Evolutionary conservation across 2,329 filamentous ascomycete genomes (phyloP), one percentile per base, ranked within the genome.

Genomic region (Colletotrichum trifolii): DNA sequence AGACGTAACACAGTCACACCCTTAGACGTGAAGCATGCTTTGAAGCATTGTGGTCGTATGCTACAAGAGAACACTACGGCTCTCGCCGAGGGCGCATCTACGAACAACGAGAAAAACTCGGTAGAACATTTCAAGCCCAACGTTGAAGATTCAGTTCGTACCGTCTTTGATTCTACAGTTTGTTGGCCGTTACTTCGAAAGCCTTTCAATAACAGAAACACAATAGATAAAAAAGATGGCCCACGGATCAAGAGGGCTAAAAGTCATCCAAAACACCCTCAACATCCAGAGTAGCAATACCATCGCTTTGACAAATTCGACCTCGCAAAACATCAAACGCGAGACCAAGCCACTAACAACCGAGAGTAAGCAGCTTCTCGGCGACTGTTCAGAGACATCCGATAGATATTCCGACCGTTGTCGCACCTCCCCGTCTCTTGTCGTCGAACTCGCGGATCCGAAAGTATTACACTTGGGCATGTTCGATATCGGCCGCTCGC

Each of bases 401-500:
- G 83, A 86, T 35, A 89, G 91, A 68, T 66, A 77, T 55, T 77
- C 74, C 35, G 75, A 77, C 69, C 74, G 74, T 12, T 86, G 89
- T 69, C 81, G 82, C 48, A 83, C 83, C 69, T 83, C 84, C 46
- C 75, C 80, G 48, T 74, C 82, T 8, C 77, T 90, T 58, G 81
- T 85, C 62, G 84, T 89, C 53, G 87, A 90, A 73, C 84, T 87
- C 42, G 73, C 76, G 68, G 62, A 81, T 17, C 85, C 85, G 46
- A 89, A 87, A 71, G 78, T 93, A 70, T 94, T 94, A 79, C 93
- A 97, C 75, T 87, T 97, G 5, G 92, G 93, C 78, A 96, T 96
- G 92, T 97, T 97, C 76, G 94, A 97, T 77, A 97, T 96, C 69
- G 92, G 92, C 43, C 91, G 93, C 70, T 92, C 92, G 1, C 82